Conservation (phyloP, 2,329 filamentous ascomycete species). For the Neoscytalidium dimidiatum region DNA sequence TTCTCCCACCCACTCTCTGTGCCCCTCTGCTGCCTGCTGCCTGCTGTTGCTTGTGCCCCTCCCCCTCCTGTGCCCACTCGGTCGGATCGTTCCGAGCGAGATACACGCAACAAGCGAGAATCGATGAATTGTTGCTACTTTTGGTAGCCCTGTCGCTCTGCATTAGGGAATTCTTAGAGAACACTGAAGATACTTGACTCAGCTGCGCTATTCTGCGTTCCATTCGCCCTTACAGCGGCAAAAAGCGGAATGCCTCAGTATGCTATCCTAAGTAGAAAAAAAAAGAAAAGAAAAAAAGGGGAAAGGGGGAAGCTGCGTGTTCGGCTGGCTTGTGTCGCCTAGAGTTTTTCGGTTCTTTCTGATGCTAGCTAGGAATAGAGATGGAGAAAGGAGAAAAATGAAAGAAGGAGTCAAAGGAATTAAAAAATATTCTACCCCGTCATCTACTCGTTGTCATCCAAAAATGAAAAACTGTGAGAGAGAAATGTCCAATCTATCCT, state of each 20-base stretch:
- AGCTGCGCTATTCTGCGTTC: neutral
- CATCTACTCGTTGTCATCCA: constrained; percentile 18
- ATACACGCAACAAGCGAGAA: constrained; percentile 4
- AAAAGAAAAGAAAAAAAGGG: neutral
- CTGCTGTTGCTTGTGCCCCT: neutral
- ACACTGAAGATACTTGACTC: neutral
- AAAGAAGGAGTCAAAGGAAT: neutral
- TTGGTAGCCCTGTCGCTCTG: neutral
- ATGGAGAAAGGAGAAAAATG: neutral
- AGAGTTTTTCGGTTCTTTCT: neutral
- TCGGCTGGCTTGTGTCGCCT: neutral
- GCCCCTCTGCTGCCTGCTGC: neutral
- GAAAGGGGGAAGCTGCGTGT: neutral
- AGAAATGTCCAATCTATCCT: constrained; percentile 15
- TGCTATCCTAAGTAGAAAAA: neutral
- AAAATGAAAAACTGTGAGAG: neutral
- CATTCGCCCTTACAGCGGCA: neutral
- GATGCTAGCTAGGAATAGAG: constrained; percentile 1
- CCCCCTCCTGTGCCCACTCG: neutral
- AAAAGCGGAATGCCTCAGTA: neutral
- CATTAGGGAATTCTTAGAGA: neutral
- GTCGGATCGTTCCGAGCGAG: constrained; percentile 4
- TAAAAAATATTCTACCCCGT: constrained; percentile 15
- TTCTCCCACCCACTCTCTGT: neutral
- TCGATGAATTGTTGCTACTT: neutral